Percentiles rank a stretch among this genome's conserved stretches.
Conservation (phyloP, 257 asterid species). For the Fraxinus excelsior region DNA sequence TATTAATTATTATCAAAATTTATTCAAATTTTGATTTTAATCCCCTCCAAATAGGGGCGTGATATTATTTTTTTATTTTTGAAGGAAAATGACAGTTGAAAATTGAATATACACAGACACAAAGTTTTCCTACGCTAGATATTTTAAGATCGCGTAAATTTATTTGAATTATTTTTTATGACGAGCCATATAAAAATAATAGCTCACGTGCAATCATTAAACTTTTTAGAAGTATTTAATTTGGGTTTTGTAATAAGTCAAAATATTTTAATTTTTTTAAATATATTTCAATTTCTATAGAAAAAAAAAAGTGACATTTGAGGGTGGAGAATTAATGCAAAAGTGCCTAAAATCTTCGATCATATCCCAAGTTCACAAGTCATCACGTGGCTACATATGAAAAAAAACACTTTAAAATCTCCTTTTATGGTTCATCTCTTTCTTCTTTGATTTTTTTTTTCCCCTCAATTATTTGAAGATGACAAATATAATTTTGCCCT, state of each 20-base stretch:
- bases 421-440: background rate
- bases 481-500: background rate
- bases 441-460: background rate
- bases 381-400: background rate
- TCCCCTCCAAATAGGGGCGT: too few relatives aligned
- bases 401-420: slow-evolving; percentile 3
- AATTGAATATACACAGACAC: background rate
- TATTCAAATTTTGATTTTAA: too few relatives aligned
- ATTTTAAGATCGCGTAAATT: too few relatives aligned
- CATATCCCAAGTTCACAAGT: slow-evolving; percentile 2
- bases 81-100: background rate
- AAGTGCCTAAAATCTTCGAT: slow-evolving; percentile 1
- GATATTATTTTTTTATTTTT: background rate
- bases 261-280: background rate
- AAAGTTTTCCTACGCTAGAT: background rate
- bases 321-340: slow-evolving; percentile 4
- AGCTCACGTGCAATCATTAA: too few relatives aligned
- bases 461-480: background rate
- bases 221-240: background rate
- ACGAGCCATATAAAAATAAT: too few relatives aligned
- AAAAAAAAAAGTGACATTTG: background rate
- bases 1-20: too few relatives aligned
- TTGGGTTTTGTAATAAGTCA: background rate
- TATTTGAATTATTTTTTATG: too few relatives aligned
- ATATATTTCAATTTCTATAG: background rate